Evolutionary conservation across 2,329 filamentous ascomycete genomes (phyloP), one percentile per base, ranked within the genome.

Genomic region (Aspergillus luchuensis): DNA sequence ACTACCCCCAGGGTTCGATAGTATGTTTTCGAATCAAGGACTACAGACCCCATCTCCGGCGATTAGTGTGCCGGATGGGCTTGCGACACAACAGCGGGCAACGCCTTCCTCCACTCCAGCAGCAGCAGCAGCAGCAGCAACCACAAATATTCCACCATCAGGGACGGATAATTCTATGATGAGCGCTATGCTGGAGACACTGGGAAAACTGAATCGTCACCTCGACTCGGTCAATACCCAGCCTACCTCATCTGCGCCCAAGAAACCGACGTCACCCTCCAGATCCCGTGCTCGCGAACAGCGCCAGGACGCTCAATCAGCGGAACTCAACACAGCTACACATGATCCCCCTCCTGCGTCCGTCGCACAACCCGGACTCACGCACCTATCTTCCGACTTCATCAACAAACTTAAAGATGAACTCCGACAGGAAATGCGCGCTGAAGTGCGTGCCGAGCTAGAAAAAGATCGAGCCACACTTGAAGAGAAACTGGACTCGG

Each of bases 1-100:
- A 33, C 57, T 78, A 23, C 76, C 76, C 1, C 73, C 75, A 15
- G 76, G 76, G 1, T 78, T 75, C 56, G 76, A 77, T 33, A 74
- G 69, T 10, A 77, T 78, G 73, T 78, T 78, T 59, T 64, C 69
- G 6, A 71, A 63, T 28, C 69, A 64, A 50, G 33, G 58, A 5
- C 57, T 59, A 36, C 25, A 38, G 43, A 48, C 50, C 6, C 47
- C 47, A 15, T 50, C 47, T 0, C 47, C 47, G 3, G 25, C 30
- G 13, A 28, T 50, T 15, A 17, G 47, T 30, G 4, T 50, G 3
- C 25, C 47, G 4, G 47, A 28, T 30, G 47, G 25, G 47, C 28
- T 30, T 30, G 11, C 47, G 23, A 28, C 47, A 11, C 28, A 30
- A 5, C 47, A 49, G 47, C 47, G 47, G 47, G 13, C n/a, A n/a